A percentile compares a stretch with the other conserved stretches of the same genome.
phyloP scores from a whole-genome alignment of 305 asterid genomes.

The Monarda citriodora region DNA sequence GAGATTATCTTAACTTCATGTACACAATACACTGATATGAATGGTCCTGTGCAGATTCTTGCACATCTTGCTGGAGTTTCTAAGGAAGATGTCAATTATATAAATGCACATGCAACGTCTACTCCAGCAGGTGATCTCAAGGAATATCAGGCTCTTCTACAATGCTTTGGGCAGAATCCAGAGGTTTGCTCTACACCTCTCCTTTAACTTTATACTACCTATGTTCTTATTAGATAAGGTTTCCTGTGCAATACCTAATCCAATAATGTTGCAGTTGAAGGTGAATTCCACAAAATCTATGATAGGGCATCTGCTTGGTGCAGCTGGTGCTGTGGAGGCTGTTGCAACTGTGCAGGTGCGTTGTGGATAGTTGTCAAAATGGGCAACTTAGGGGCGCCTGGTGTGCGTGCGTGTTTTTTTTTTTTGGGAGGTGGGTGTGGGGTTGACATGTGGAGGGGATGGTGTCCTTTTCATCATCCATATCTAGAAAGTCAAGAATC shows the following conservation, averaged over 20 bases:
- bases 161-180: conserved; percentile 87
- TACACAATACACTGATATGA: no score
- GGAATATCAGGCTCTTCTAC: conserved; percentile 83
- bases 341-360: conserved; percentile 89
- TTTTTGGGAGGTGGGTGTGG: not conserved
- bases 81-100: conserved; percentile 85
- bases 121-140: conserved; percentile 91
- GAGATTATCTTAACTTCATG: no score
- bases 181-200: conserved; percentile 46
- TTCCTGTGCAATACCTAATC: conserved; percentile 16
- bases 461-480: not conserved
- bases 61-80: no score
- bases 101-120: conserved; percentile 97
- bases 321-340: conserved; percentile 98
- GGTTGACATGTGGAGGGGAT: not conserved
- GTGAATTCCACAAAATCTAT: conserved; percentile 95
- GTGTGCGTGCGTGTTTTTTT: not conserved
- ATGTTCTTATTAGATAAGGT: conserved; percentile 14
- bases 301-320: conserved; percentile 93
- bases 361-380: conserved; percentile 13
- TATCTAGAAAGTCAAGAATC: not conserved
- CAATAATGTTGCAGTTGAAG: conserved; percentile 51
- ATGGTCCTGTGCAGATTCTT: no score
- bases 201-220: conserved; percentile 12
- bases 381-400: not conserved